phyloP scores from a whole-genome alignment of 2,329 filamentous ascomycete genomes.

The Pseudocercospora cruenta region DNA sequence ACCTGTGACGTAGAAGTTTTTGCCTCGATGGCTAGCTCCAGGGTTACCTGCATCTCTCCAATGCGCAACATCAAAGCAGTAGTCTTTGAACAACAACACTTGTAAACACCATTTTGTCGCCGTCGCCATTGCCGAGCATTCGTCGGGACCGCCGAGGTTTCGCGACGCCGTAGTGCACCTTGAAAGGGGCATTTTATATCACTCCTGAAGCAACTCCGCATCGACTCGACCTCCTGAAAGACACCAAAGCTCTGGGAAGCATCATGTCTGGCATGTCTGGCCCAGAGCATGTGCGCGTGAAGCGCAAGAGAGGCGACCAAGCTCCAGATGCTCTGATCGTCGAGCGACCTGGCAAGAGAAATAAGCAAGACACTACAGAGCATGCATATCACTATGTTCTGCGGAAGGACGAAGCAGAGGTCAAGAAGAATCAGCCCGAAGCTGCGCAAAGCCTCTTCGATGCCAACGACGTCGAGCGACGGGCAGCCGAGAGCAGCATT shows the following conservation, averaged over 20 bases:
- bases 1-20: neutral
- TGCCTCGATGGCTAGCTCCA: neutral
- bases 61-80: neutral
- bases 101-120: neutral
- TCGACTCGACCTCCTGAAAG: neutral
- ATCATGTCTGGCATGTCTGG: constrained; percentile 27
- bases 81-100: neutral
- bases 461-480: constrained; percentile 11
- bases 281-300: constrained; percentile 33
- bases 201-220: neutral
- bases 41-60: neutral
- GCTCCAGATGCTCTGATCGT: constrained; percentile 35
- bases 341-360: constrained; percentile 32
- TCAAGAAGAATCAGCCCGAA: neutral
- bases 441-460: constrained; percentile 13
- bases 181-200: neutral
- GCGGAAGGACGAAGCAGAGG: constrained; percentile 18
- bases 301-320: constrained; percentile 35
- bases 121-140: neutral
- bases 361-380: constrained; percentile 14
- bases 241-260: neutral
- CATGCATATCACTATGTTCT: constrained; percentile 26
- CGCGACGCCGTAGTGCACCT: neutral
- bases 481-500: constrained; percentile 2
- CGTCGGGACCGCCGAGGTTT: neutral